Percentiles rank a stretch among this genome's conserved stretches.
phyloP scores from a whole-genome alignment of 2,329 filamentous ascomycete species.

The Lecanicillium sp. region DNA sequence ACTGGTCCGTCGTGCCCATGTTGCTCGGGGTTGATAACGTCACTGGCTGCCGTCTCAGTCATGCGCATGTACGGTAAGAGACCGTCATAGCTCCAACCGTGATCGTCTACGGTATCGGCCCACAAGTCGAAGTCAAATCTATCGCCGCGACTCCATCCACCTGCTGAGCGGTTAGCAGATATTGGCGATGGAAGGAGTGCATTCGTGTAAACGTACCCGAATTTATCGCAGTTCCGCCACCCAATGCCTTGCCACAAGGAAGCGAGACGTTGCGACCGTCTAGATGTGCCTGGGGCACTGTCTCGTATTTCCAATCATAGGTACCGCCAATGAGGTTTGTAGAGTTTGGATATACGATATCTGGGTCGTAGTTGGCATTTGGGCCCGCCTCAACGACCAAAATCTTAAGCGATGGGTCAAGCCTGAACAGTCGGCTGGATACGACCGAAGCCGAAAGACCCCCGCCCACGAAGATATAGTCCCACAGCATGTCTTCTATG shows the following conservation, averaged over 20 bases:
- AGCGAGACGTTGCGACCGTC: constrained; percentile 15
- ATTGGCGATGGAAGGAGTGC: too few relatives aligned
- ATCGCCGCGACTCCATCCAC: constrained; percentile 32
- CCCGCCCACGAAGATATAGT: constrained; percentile 29
- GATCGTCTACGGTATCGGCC: constrained; percentile 22
- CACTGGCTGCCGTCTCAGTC: constrained; percentile 20
- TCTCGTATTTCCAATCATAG: constrained; percentile 25
- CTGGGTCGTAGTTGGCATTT: constrained; percentile 18
- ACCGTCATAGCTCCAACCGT: constrained; percentile 33
- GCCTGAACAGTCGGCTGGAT: constrained; percentile 21
- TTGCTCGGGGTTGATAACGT: constrained; percentile 19
- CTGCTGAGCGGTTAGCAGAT: constrained; percentile 6
- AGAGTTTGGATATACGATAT: constrained; percentile 18
- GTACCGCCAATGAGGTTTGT: constrained; percentile 19
- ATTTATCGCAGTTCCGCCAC: constrained; percentile 30
- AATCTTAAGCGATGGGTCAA: constrained; percentile 20
- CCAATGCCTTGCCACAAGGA: constrained; percentile 27
- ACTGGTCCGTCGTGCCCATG: constrained; percentile 29
- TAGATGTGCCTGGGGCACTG: constrained; percentile 18
- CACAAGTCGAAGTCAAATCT: constrained; percentile 36
- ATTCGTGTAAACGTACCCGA: constrained; percentile 16
- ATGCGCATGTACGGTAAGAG: constrained; percentile 34
- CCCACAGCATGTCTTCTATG: constrained; percentile 15
- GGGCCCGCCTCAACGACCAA: constrained; percentile 29
- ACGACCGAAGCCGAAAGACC: constrained; percentile 27